phyloP scores from a whole-genome alignment of 768 basidiomycete genomes.

The Termitomyces titanicus region DNA sequence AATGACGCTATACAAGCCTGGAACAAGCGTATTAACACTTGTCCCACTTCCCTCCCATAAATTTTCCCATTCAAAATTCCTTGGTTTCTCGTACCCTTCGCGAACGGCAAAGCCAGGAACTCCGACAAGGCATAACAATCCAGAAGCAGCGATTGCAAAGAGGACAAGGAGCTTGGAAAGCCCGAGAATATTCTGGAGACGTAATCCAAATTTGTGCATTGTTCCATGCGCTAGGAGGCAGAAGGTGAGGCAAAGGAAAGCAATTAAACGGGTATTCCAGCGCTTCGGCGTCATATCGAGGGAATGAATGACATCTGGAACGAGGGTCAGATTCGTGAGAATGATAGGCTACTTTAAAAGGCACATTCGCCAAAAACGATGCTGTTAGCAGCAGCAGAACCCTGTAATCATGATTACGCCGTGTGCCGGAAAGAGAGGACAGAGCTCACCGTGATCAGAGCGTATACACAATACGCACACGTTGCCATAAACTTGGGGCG shows the following conservation, averaged over 20 bases:
- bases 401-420: constrained; percentile 49
- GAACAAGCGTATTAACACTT: constrained; percentile 57
- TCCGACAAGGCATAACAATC: constrained; percentile 47
- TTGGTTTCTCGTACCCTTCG: constrained; percentile 47
- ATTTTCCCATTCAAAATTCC: constrained; percentile 55
- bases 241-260: constrained; percentile 52
- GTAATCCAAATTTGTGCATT: constrained; percentile 50
- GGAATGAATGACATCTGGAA: constrained; percentile 55
- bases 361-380: constrained; percentile 74
- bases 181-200: constrained; percentile 62
- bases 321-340: too few species aligned
- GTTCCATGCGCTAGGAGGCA: constrained; percentile 56
- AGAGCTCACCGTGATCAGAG: constrained; percentile 48
- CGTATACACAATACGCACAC: constrained; percentile 56
- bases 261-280: constrained; percentile 47
- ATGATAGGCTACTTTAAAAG: background rate
- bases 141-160: constrained; percentile 45
- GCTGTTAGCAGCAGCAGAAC: constrained; percentile 54
- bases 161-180: constrained; percentile 59
- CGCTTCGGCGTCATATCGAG: constrained; percentile 41
- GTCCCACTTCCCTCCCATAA: constrained; percentile 62
- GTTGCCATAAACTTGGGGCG: constrained; percentile 59
- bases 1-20: constrained; percentile 65
- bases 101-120: constrained; percentile 47
- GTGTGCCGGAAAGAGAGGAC: background rate